Base-by-base conservation (phyloP, 1,284 basidiomycete genomes). In the Naganishia albida region DNA sequence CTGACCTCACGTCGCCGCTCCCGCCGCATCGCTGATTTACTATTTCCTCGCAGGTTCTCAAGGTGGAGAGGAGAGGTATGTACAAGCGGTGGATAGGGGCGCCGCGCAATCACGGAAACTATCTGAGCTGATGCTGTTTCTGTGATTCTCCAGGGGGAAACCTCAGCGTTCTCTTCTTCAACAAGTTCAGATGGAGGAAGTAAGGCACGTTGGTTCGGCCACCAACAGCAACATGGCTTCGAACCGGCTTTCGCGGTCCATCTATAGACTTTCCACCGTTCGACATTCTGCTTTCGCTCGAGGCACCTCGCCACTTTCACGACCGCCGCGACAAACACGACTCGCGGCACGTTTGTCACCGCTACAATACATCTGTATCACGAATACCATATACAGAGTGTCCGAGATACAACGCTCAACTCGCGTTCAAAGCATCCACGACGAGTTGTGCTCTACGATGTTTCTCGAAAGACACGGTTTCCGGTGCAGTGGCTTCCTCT, bases 101-200 rank as follows among this genome's bases (percentile, higher is more conserved):
- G 12, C 40, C 15, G 2, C 4, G 16, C 15, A 30, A 8, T 40
- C 16, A 39, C 20, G 25, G 34, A 18, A 8, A 15, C 15, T 2
- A 1, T 25, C 26, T n/a, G n/a, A 13, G 43, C 46, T 26, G 20
- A 40, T 25, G 10, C n/a, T 48, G 10, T 20, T 30, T 49, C 25
- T 7, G 23, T 18, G 15, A 1, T 25, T 26, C 49, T 26, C 15
- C 46, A 60, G 57, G 57, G 18, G 57, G 57, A 60, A 34, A 34
- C 25, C n/a, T 60, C 12, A 26, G 46, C 12, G 57, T 60, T 6
- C 46, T 60, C 38, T 60, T 60, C 25, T 60, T 60, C 46, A 28
- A 60, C 57, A 60, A 60, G 46, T 60, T 60, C 46, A 60, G 57
- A 46, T 60, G 57, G 57, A 30, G 39, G 15, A 60, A 60, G 46